A percentile compares a stretch with the other conserved stretches of the same genome.
These are phyloP conservation scores for Phialophora verrucosa DNA, from an alignment of 2,329 filamentous ascomycete species.

Conservation along the genomic window DNA sequence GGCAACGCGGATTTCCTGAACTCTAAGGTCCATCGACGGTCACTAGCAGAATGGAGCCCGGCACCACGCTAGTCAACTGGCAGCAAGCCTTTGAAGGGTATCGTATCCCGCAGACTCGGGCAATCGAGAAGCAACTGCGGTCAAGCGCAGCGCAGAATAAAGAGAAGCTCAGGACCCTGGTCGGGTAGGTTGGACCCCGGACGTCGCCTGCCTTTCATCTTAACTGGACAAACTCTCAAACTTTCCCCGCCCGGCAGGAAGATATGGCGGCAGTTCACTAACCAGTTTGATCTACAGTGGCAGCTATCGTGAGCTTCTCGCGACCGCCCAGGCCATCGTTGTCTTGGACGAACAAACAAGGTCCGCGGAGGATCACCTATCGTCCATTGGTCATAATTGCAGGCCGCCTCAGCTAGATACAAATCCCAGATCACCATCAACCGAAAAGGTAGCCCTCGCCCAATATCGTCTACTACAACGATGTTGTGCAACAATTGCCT, in stretches of 20 bases:
- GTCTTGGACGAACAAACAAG: constrained; percentile 82
- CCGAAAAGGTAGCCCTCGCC: constrained; percentile 43
- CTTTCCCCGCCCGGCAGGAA: background rate
- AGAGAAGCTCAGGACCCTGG: constrained; percentile 69
- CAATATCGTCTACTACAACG: constrained; percentile 64
- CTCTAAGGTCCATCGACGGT: background rate
- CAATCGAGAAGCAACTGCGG: constrained; percentile 68
- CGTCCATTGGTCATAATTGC: constrained; percentile 75
- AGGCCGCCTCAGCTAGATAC: constrained; percentile 58
- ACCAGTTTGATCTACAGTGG: constrained; percentile 49
- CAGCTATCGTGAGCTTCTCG: constrained; percentile 85
- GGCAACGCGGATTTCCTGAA: background rate
- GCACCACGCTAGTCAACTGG: constrained; percentile 52
- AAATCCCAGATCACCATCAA: constrained; percentile 10
- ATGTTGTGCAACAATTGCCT: constrained; percentile 59
- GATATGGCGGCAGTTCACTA: constrained; percentile 15
- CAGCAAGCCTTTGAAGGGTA: constrained; percentile 69
- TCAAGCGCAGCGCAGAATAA: constrained; percentile 67
- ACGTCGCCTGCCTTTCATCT: constrained; percentile 3
- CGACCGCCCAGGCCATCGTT: constrained; percentile 92
- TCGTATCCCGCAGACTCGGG: constrained; percentile 66
- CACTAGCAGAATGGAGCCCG: constrained; percentile 24
- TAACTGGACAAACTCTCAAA: constrained; percentile 1
- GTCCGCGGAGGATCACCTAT: constrained; percentile 72
- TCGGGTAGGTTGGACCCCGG: constrained; percentile 58